These are phyloP conservation scores for Sarocladiaceae sp. DNA, from an alignment of 2,329 filamentous ascomycete genomes.

Conservation along the genomic window DNA sequence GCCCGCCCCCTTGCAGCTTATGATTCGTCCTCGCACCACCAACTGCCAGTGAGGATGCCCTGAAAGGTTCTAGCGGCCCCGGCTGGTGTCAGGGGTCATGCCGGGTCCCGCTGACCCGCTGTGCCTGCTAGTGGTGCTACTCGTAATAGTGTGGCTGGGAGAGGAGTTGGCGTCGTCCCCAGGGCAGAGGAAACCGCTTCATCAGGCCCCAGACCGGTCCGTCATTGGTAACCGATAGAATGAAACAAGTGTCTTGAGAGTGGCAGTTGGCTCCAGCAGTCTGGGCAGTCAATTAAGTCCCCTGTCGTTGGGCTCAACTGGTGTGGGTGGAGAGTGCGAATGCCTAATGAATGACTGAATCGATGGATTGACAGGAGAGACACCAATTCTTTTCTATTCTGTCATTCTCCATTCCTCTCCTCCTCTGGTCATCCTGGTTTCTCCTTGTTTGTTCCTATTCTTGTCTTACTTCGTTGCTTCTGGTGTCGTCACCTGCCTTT, in stretches of 20 bases:
- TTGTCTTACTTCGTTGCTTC: background rate
- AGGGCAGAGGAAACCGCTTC: background rate
- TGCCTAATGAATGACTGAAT: background rate
- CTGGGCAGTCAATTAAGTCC: constrained; percentile 5
- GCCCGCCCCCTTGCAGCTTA: background rate
- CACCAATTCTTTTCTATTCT: constrained; percentile 5
- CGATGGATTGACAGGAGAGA: background rate
- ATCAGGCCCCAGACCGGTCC: background rate
- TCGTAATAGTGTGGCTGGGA: background rate
- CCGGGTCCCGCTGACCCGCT: constrained; percentile 2
- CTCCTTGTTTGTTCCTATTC: background rate
- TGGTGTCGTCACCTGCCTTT: background rate
- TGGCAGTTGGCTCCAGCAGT: background rate
- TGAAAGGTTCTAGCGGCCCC: background rate
- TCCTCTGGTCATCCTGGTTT: background rate
- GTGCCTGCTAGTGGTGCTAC: background rate
- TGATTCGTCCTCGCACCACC: background rate
- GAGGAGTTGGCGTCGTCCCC: background rate
- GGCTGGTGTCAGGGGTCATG: constrained; percentile 1
- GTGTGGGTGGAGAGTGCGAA: constrained; percentile 1
- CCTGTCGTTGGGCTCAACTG: background rate
- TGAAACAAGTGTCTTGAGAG: background rate
- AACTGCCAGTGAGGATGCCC: constrained; percentile 1
- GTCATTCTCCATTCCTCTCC: constrained; percentile 5
- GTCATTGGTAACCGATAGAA: background rate